Percentiles rank a stretch among this genome's conserved stretches.
phyloP scores from a whole-genome alignment of 768 basidiomycete genomes.

The Cyclocybe cylindracea region DNA sequence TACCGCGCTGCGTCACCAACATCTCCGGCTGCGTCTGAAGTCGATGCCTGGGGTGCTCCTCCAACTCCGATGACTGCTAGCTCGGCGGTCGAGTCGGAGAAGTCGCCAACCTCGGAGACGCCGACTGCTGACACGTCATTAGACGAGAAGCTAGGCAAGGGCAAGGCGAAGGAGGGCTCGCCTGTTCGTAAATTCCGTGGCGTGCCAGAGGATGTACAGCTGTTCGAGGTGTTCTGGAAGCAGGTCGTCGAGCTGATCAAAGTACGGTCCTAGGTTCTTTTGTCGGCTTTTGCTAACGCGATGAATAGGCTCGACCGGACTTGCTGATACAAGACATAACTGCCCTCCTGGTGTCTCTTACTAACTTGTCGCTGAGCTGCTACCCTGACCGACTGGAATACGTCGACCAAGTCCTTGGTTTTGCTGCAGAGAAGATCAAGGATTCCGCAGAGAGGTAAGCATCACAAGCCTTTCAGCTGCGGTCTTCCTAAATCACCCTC shows the following conservation, averaged over 20 bases:
- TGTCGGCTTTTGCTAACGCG: neutral
- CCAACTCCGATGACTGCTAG: constrained; percentile 37
- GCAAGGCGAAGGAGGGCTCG: constrained; percentile 59
- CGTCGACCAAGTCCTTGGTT: constrained; percentile 92
- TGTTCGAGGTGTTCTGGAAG: constrained; percentile 99
- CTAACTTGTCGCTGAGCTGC: constrained; percentile 93
- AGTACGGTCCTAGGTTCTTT: constrained; percentile 43
- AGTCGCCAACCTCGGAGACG: constrained; percentile 24
- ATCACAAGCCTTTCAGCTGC: neutral
- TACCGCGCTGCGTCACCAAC: constrained; percentile 33
- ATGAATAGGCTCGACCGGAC: constrained; percentile 86
- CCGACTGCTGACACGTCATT: constrained; percentile 22
- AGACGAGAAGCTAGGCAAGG: constrained; percentile 40
- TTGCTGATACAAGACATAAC: constrained; percentile 97
- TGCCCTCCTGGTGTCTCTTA: constrained; percentile 91
- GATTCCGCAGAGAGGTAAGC: constrained; percentile 79
- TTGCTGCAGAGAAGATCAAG: constrained; percentile 82
- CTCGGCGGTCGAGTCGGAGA: constrained; percentile 28
- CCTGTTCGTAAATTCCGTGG: constrained; percentile 87
- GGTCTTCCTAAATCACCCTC: neutral
- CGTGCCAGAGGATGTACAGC: constrained; percentile 89
- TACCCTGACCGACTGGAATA: constrained; percentile 98
- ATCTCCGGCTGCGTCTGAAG: constrained; percentile 35
- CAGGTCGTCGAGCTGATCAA: constrained; percentile 98
- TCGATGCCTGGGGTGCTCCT: constrained; percentile 45